Percentiles rank a stretch among this genome's conserved stretches.
Conservation (phyloP, 305 asterid species). For the Fraxinus albicans region DNA sequence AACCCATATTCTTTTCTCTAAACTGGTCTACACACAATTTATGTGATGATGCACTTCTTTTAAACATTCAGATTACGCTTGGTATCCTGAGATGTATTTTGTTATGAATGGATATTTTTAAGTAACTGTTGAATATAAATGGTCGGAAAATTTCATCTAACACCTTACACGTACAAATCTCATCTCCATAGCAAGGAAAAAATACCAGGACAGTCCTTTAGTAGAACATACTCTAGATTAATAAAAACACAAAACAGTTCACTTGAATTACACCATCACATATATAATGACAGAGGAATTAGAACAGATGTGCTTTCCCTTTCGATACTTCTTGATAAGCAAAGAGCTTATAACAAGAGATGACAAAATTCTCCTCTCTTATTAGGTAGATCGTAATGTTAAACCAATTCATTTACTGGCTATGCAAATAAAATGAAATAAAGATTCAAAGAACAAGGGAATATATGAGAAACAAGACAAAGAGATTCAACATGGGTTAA, state of each 20-base stretch:
- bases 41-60: background rate
- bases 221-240: constrained; percentile 7
- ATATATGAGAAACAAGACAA: background rate
- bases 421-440: background rate
- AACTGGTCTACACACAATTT: background rate
- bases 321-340: background rate
- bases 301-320: background rate
- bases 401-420: background rate
- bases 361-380: background rate
- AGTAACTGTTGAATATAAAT: background rate
- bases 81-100: background rate
- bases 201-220: constrained; percentile 7
- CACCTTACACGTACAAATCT: background rate
- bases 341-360: constrained; percentile 4
- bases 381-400: background rate
- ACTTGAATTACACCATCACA: background rate
- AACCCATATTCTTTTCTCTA: background rate
- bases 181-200: background rate
- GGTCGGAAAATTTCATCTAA: background rate
- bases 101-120: background rate
- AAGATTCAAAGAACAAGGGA: background rate
- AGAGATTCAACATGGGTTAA: background rate
- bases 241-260: background rate
- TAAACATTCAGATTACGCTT: background rate
- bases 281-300: background rate